phyloP scores from a whole-genome alignment of 2,329 filamentous ascomycete species.

The Fusarium solani-melongenae region DNA sequence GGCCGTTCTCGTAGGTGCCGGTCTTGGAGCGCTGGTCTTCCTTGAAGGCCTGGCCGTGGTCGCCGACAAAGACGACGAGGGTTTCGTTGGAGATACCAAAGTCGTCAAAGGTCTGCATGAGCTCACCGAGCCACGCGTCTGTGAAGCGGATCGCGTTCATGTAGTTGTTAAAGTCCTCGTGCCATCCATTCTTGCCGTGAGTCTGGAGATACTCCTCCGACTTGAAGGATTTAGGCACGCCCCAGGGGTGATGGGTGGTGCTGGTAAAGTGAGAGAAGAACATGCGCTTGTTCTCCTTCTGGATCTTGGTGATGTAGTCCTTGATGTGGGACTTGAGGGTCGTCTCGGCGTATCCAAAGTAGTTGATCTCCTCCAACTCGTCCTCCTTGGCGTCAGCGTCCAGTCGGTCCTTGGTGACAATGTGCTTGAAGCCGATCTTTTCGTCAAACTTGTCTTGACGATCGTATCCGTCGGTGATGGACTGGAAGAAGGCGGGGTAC shows the following conservation, averaged over 20 bases:
- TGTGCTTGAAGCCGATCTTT: constrained; percentile 47
- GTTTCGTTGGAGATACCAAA: constrained; percentile 49
- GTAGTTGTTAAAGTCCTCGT: constrained; percentile 49
- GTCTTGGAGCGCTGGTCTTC: constrained; percentile 45
- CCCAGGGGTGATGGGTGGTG: constrained; percentile 50
- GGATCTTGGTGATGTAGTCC: constrained; percentile 44
- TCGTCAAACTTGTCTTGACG: constrained; percentile 48
- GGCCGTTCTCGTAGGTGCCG: constrained; percentile 49
- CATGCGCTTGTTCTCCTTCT: constrained; percentile 46
- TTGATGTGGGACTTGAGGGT: constrained; percentile 46
- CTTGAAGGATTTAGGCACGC: constrained; percentile 32
- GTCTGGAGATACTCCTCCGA: constrained; percentile 27
- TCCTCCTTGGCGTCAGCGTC: constrained; percentile 21
- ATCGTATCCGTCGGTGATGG: constrained; percentile 50
- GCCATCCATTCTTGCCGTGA: constrained; percentile 40
- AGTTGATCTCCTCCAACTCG: constrained; percentile 43
- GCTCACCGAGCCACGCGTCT: constrained; percentile 47
- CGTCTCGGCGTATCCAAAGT: constrained; percentile 50
- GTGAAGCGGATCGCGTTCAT: constrained; percentile 49
- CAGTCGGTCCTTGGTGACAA: constrained; percentile 45
- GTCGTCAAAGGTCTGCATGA: constrained; percentile 47
- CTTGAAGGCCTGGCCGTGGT: constrained; percentile 50
- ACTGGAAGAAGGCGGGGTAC: constrained; percentile 50
- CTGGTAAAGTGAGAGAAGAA: constrained; percentile 52
- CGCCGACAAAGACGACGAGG: constrained; percentile 48